A percentile compares a stretch with the other conserved stretches of the same genome.
Conservation (phyloP, 192 early-diverging fungal species). For the Dissophora globulifera region DNA sequence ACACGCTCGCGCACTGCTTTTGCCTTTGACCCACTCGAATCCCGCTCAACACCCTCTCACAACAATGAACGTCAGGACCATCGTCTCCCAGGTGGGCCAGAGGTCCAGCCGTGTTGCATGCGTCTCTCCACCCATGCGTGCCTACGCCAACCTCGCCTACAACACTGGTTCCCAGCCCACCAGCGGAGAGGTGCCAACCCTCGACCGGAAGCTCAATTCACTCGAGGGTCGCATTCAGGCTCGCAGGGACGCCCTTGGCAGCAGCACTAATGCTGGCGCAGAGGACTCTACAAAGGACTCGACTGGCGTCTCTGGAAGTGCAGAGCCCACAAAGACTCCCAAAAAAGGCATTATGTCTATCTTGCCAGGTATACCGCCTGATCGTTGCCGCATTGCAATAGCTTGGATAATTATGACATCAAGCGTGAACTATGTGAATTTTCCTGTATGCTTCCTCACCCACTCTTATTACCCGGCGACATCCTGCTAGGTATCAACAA, state of each 20-base stretch:
- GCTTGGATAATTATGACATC: constrained; percentile 6
- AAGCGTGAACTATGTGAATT: background rate
- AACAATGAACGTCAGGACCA: constrained; percentile 46
- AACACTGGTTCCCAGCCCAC: constrained; percentile 35
- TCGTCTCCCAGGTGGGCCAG: constrained; percentile 29
- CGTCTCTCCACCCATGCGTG: constrained; percentile 14
- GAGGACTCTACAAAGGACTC: constrained; percentile 3
- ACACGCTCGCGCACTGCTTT: too few species aligned
- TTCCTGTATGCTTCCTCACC: background rate
- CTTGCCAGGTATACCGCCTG: constrained; percentile 22
- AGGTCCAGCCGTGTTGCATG: constrained; percentile 17
- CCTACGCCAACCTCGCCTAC: constrained; percentile 50
- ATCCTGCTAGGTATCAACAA: constrained; percentile 48
- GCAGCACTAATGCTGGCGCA: constrained; percentile 2
- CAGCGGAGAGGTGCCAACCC: constrained; percentile 35
- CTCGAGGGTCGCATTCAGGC: constrained; percentile 54
- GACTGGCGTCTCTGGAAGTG: background rate
- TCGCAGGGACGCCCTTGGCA: constrained; percentile 30
- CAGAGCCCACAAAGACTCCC: constrained; percentile 9
- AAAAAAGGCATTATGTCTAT: constrained; percentile 54
- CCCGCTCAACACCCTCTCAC: background rate
- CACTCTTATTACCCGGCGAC: background rate
- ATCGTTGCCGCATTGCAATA: background rate
- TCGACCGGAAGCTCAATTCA: constrained; percentile 47
- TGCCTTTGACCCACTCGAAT: too few species aligned